Percentiles rank a stretch among this genome's conserved stretches.
phyloP scores from a whole-genome alignment of 306 rosid species.

The Gastrolobium bilobum region DNA sequence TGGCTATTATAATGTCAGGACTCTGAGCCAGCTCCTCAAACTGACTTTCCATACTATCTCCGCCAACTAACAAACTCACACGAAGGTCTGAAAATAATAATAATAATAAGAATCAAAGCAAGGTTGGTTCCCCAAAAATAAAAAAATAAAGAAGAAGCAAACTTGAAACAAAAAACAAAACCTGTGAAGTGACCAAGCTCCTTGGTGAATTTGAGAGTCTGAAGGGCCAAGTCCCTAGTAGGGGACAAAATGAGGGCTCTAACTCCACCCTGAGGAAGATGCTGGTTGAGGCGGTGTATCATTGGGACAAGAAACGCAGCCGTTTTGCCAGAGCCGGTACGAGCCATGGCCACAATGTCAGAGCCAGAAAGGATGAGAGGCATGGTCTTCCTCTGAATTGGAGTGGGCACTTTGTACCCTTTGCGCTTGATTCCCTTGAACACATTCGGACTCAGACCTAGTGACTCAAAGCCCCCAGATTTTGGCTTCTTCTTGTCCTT shows the following conservation, averaged over 20 bases:
- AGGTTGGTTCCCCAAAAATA: neutral
- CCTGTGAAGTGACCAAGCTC: constrained; percentile 85
- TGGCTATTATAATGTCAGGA: constrained; percentile 92
- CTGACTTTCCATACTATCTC: constrained; percentile 94
- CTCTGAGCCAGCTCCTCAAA: constrained; percentile 86
- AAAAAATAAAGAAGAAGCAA: neutral
- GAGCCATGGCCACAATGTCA: constrained; percentile 98
- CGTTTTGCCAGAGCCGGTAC: constrained; percentile 97
- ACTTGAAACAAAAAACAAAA: neutral
- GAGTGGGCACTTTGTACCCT: constrained; percentile 93
- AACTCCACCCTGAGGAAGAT: constrained; percentile 81
- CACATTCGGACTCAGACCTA: constrained; percentile 69
- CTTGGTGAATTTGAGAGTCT: constrained; percentile 84
- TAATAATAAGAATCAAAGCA: neutral
- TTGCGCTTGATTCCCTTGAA: constrained; percentile 80
- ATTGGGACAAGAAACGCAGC: constrained; percentile 93
- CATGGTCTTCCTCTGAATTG: constrained; percentile 95
- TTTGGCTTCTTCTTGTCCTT: constrained; percentile 72
- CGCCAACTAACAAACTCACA: constrained; percentile 90
- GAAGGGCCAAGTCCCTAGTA: constrained; percentile 89
- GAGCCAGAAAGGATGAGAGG: constrained; percentile 85
- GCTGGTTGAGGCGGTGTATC: constrained; percentile 84
- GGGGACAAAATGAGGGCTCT: constrained; percentile 91
- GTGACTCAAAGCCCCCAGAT: constrained; percentile 89
- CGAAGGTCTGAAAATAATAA: constrained; percentile 71